Evolutionary conservation across 148 eudicot species (phyloP).

Genomic region (Silene conica): DNA sequence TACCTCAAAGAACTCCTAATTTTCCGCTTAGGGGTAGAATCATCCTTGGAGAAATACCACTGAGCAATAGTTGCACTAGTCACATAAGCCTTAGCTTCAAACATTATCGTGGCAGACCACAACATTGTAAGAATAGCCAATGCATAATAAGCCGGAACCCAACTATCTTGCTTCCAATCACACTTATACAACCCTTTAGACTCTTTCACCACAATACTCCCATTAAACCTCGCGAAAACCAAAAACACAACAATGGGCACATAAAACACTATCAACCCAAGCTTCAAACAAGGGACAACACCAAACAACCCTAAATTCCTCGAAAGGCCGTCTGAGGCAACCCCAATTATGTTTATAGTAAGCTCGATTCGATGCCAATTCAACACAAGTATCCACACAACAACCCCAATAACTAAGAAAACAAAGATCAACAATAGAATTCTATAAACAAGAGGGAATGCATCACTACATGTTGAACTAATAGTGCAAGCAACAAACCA

Average conservation of each 20-base stretch:
- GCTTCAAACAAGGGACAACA: slow-evolving; percentile 60
- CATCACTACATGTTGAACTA: slow-evolving; percentile 29
- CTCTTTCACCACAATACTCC: slow-evolving; percentile 54
- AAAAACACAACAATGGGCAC: slow-evolving; percentile 85
- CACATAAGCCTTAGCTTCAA: slow-evolving; percentile 82
- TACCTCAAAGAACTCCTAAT: slow-evolving; percentile 80
- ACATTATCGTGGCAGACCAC: slow-evolving; percentile 73
- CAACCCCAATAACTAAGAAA: slow-evolving; percentile 60
- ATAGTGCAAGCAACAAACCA: slow-evolving; percentile 16
- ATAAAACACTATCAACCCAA: slow-evolving; percentile 66
- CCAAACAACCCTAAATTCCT: slow-evolving; percentile 72
- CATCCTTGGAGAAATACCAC: slow-evolving; percentile 92
- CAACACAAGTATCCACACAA: slow-evolving; percentile 82
- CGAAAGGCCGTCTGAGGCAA: slow-evolving; percentile 71
- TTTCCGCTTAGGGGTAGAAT: slow-evolving; percentile 45
- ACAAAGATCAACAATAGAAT: slow-evolving; percentile 62
- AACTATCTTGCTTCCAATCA: slow-evolving; percentile 53
- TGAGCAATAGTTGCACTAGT: slow-evolving; percentile 90
- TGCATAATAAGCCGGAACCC: slow-evolving; percentile 17
- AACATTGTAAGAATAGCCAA: slow-evolving; percentile 57
- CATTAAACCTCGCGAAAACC: slow-evolving; percentile 73
- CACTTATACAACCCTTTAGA: slow-evolving; percentile 57
- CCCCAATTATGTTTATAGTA: slow-evolving; percentile 69
- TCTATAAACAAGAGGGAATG: slow-evolving; percentile 69
- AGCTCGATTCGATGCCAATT: slow-evolving; percentile 86